Evolutionary conservation across 78 protist genomes (phyloP), one percentile per base, ranked within the genome.

Genomic region (Anaeramoeba ignava): DNA sequence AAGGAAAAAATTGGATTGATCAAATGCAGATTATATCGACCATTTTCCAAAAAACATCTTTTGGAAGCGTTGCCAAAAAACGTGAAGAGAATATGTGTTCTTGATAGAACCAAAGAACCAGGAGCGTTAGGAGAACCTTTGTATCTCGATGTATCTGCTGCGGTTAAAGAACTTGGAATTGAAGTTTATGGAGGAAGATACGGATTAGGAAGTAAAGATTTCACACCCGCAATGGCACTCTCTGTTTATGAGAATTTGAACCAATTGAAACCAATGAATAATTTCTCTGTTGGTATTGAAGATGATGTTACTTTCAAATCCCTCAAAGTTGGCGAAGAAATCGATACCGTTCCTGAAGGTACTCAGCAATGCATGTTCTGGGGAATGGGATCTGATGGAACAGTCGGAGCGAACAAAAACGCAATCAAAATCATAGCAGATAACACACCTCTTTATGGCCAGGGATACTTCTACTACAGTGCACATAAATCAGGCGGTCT

Each of bases 311-410:
- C 90, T 33, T 38, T 81, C 91, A 68, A 67, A 23, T 81, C 87
- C 41, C 36, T 91, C 79, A 73, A 54, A 54, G 2, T 3, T 73
- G 79, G 37, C 34, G 68, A 1, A 17, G 78, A 34, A 42, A 1
- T 90, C 80, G 40, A 90, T 84, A 3, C 86, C 37, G 84, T 91
- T 33, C 91, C 91, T 1, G 54, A 78, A 40, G 87, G 87, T 38
- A 88, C 91, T 54, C 83, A 67, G 33, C 94, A 91, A 80, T 85
- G 90, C 84, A 1, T 88, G 81, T 33, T 91, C 90, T 91, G 86
- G 84, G 94, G 91, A 27, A 78, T 90, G 31, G 94, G 94, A n/a
- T 17, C 90, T 2, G 94, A 91, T 83, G 94, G 94, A n/a, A 91
- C 94, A 27, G 92, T 91, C 78, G 93, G 94, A 17, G 94, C 94